A percentile compares a stretch with the other conserved stretches of the same genome.
Conservation (phyloP, 805 yeast species). For the Zygosaccharomyces bailii region DNA sequence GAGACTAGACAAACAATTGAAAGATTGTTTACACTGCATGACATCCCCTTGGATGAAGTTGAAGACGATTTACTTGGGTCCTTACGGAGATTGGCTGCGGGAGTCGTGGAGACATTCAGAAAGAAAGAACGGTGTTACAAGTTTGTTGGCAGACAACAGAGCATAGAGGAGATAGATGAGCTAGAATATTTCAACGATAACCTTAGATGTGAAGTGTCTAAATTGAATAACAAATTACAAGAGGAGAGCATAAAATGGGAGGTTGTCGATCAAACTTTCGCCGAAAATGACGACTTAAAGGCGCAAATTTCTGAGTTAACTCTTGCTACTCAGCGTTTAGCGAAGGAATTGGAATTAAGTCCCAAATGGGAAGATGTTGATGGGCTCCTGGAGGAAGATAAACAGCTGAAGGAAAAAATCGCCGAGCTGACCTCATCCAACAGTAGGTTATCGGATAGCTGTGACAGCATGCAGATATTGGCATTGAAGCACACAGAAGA, state of each 20-base stretch:
- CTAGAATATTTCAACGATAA: constrained; percentile 1
- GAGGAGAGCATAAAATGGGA: constrained; percentile 3
- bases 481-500: not conserved
- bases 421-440: not conserved
- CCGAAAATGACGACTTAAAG: constrained; percentile 3
- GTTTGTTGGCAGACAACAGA: constrained; percentile 3
- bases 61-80: not conserved
- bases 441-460: not conserved
- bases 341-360: not conserved
- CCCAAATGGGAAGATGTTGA: constrained; percentile 9
- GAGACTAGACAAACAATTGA: not conserved
- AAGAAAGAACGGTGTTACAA: constrained; percentile 3
- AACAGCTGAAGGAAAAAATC: not conserved
- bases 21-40: constrained; percentile 3
- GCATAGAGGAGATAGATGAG: constrained; percentile 3
- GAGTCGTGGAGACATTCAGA: constrained; percentile 1
- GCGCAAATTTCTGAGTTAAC: not conserved
- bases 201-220: not conserved
- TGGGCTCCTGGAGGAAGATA: constrained; percentile 5
- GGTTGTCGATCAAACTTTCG: constrained; percentile 1
- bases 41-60: not conserved
- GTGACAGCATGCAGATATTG: not conserved
- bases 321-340: not conserved
- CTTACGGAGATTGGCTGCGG: constrained; percentile 1
- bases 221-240: not conserved